These are phyloP conservation scores for Dothideomycetidae sp. DNA, from an alignment of 2,329 filamentous ascomycete species.

Conservation along the genomic window DNA sequence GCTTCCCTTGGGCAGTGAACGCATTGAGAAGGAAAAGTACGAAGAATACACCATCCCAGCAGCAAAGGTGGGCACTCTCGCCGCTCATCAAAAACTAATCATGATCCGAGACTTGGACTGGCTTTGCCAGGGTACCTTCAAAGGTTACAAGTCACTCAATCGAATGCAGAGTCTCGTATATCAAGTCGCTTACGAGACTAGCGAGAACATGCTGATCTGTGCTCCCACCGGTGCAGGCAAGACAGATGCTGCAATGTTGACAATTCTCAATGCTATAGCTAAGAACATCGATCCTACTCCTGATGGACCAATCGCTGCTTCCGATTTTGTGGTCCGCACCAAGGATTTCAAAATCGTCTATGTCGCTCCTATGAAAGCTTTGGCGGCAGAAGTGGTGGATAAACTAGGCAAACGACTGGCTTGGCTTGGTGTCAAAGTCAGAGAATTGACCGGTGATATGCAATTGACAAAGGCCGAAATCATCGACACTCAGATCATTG, in stretches of 20 bases:
- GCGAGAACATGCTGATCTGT: constrained; percentile 97
- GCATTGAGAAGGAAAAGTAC: constrained; percentile 58
- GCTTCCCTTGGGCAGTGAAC: constrained; percentile 60
- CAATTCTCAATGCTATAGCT: constrained; percentile 77
- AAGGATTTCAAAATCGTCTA: constrained; percentile 98
- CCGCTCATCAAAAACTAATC: constrained; percentile 59
- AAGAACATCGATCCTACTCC: constrained; percentile 76
- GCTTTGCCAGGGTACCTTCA: constrained; percentile 80
- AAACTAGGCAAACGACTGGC: constrained; percentile 83
- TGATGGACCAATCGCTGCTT: constrained; percentile 54
- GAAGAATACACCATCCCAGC: constrained; percentile 85
- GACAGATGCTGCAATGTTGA: constrained; percentile 95
- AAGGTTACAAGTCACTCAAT: constrained; percentile 83
- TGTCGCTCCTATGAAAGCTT: constrained; percentile 95
- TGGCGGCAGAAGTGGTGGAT: constrained; percentile 90
- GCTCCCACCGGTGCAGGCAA: constrained; percentile 92
- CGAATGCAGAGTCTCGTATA: constrained; percentile 97
- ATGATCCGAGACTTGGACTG: constrained; percentile 73
- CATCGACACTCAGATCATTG: constrained; percentile 89
- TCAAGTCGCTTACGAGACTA: constrained; percentile 86
- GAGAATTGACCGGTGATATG: constrained; percentile 97
- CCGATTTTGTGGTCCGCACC: constrained; percentile 65
- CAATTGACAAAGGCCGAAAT: constrained; percentile 95
- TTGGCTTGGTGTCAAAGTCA: constrained; percentile 84
- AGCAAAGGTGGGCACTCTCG: constrained; percentile 59